A percentile compares a stretch with the other conserved stretches of the same genome.
Evolutionary conservation across 768 basidiomycete genomes (phyloP).

Genomic region (Suillus paluster): DNA sequence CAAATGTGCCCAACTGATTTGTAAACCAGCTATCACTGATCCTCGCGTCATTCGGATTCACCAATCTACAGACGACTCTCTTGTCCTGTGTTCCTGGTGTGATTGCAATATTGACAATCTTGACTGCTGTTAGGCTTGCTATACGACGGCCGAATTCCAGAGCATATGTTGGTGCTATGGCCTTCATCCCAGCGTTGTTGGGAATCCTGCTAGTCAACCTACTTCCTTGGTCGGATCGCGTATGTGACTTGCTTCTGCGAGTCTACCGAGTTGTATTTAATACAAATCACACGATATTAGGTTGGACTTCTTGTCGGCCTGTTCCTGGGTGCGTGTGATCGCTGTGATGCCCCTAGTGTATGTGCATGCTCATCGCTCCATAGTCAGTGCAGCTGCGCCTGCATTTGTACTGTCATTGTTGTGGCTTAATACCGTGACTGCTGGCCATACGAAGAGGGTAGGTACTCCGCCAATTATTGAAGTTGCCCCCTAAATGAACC

Average conservation of each 20-base stretch:
- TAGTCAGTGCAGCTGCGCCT: conserved; percentile 50
- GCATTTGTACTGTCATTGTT: conserved; percentile 60
- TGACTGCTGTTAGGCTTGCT: conserved; percentile 57
- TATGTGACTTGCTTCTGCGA: conserved; percentile 44
- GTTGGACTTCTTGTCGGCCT: conserved; percentile 44
- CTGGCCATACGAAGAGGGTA: too few species aligned
- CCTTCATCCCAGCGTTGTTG: conserved; percentile 63
- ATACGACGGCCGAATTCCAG: conserved; percentile 54
- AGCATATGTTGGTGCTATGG: conserved; percentile 57
- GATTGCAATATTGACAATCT: conserved; percentile 68
- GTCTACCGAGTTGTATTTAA: conserved; percentile 12
- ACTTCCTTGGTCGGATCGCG: too few species aligned
- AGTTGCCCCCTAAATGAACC: not conserved
- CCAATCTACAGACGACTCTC: too few species aligned
- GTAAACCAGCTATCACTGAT: conserved; percentile 65
- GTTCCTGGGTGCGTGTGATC: conserved; percentile 58
- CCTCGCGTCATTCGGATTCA: conserved; percentile 60
- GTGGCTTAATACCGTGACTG: conserved; percentile 62
- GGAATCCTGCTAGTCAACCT: conserved; percentile 62
- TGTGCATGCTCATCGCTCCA: not conserved
- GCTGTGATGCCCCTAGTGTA: not conserved
- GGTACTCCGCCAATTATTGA: conserved; percentile 37
- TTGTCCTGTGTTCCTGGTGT: conserved; percentile 61
- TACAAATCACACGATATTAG: too few species aligned
- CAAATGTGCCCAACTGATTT: conserved; percentile 61